Percentiles rank a stretch among this genome's conserved stretches.
Conservation (phyloP, 1,284 basidiomycete species). For the Peniophora sp. region DNA sequence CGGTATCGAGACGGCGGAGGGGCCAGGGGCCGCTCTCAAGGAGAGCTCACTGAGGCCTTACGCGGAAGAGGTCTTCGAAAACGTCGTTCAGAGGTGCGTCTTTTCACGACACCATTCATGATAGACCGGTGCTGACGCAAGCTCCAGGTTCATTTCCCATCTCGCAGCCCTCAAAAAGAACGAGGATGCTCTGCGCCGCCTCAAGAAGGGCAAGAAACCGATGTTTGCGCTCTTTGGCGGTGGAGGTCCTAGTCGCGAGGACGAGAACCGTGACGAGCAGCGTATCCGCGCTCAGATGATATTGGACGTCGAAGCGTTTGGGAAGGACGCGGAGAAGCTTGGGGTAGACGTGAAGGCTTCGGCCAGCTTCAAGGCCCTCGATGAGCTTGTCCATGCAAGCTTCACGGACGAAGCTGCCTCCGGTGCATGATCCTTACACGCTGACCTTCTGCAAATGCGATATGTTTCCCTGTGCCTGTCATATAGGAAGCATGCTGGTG, state of each 20-base stretch:
- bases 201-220: conserved; percentile 80
- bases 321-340: conserved; percentile 63
- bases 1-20: conserved; percentile 45
- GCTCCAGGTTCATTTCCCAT: conserved; percentile 54
- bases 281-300: conserved; percentile 82
- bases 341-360: conserved; percentile 56
- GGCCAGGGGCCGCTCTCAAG: conserved; percentile 50
- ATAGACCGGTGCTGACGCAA: background rate
- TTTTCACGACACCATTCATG: background rate
- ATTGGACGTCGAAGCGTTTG: conserved; percentile 78
- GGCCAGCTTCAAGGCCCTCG: conserved; percentile 48
- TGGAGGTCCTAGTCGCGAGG: conserved; percentile 40
- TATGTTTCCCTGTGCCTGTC: background rate
- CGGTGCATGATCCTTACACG: conserved; percentile 5
- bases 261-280: conserved; percentile 70
- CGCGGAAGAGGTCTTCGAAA: conserved; percentile 64
- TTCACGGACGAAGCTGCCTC: conserved; percentile 17
- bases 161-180: conserved; percentile 83
- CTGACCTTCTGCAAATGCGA: background rate
- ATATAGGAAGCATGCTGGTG: too few relatives aligned
- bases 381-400: conserved; percentile 47
- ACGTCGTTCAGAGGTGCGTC: conserved; percentile 59
- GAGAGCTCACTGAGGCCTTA: conserved; percentile 46
- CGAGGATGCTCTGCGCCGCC: conserved; percentile 76
- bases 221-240: conserved; percentile 75